Evolutionary conservation across 2,329 filamentous ascomycete genomes (phyloP).

Genomic region (Zasmidium angulare): DNA sequence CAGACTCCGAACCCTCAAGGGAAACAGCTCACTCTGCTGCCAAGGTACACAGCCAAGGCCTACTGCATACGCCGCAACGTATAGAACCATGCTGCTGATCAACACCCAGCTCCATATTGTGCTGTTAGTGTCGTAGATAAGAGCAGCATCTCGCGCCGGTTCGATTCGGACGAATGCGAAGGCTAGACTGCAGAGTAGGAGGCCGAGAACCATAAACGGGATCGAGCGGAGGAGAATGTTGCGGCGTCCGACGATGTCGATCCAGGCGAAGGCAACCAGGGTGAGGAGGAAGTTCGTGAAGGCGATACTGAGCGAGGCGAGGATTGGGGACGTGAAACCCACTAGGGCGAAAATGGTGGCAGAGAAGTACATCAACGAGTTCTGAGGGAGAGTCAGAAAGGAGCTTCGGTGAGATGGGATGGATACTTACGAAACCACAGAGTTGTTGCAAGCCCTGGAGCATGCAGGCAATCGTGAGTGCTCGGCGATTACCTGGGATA

Average conservation of each 20-base stretch:
- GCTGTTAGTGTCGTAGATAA: slow-evolving; percentile 1
- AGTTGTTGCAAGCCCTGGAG: slow-evolving; percentile 82
- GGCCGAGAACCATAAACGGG: slow-evolving; percentile 76
- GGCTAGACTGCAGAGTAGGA: slow-evolving; percentile 68
- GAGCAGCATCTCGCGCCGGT: slow-evolving; percentile 23
- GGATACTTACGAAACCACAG: slow-evolving; percentile 21
- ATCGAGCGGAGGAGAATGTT: slow-evolving; percentile 76
- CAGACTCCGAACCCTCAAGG: slow-evolving; percentile 69
- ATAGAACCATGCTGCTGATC: slow-evolving; percentile 73
- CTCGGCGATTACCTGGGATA: slow-evolving; percentile 62
- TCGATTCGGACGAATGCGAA: slow-evolving; percentile 65
- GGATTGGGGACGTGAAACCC: slow-evolving; percentile 47
- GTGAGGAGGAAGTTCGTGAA: slow-evolving; percentile 49
- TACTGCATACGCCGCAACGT: slow-evolving; percentile 81
- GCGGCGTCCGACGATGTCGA: slow-evolving; percentile 46
- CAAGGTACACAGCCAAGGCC: slow-evolving; percentile 91
- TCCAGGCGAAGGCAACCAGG: slow-evolving; percentile 45
- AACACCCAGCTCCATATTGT: slow-evolving; percentile 53
- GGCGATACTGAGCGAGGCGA: slow-evolving; percentile 46
- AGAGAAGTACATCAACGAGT: slow-evolving; percentile 50
- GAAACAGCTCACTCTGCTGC: slow-evolving; percentile 90
- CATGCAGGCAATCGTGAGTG: slow-evolving; percentile 80
- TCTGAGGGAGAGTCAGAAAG: slow-evolving; percentile 29
- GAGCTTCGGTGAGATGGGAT: neutral
- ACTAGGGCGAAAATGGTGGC: slow-evolving; percentile 49